A percentile compares a stretch with the other conserved stretches of the same genome.
Evolutionary conservation across 257 asterid genomes (phyloP).

Genomic region (Ocimum tenuiflorum): DNA sequence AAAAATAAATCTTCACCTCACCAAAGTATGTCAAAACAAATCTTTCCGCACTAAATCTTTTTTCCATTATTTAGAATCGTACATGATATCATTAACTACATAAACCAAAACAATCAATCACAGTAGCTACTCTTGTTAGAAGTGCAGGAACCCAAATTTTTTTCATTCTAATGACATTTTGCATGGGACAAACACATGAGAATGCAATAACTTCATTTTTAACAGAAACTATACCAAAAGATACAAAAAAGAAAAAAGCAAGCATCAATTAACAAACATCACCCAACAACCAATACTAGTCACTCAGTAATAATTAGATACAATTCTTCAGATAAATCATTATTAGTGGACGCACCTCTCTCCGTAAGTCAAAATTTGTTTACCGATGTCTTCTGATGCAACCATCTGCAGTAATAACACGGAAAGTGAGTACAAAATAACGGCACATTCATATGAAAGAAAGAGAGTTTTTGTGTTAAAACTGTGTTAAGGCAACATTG

Average conservation of each 20-base stretch:
- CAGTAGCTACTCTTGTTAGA: background rate
- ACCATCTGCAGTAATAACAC: constrained; percentile 47
- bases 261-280: background rate
- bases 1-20: background rate
- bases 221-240: too few species aligned
- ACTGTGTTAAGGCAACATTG: background rate
- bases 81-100: background rate
- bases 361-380: constrained; percentile 73
- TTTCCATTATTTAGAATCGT: background rate
- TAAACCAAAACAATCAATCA: background rate
- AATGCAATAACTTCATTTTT: too few species aligned
- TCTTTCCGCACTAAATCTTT: background rate
- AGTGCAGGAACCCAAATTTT: too few species aligned
- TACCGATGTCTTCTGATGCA: constrained; percentile 83
- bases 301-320: background rate
- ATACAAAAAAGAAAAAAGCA: background rate
- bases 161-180: background rate
- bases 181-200: too few species aligned
- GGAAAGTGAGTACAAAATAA: background rate
- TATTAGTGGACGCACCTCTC: constrained; percentile 45
- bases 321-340: background rate
- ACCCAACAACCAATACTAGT: background rate
- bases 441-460: background rate
- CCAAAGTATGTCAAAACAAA: background rate
- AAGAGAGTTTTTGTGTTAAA: background rate